Conservation (phyloP, 148 eudicot genomes). For the Arbutus unedo region DNA sequence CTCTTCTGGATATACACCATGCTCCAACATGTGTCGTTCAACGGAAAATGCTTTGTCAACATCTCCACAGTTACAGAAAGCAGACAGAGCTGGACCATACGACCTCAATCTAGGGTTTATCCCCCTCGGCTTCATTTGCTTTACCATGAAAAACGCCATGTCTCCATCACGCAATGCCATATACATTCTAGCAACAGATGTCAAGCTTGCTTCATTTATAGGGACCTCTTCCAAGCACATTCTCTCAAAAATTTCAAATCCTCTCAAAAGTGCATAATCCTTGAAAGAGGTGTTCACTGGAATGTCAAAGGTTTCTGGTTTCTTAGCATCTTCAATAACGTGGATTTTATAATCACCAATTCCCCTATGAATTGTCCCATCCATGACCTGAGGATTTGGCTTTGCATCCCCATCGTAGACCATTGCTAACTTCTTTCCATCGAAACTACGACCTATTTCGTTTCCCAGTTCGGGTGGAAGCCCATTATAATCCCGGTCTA, state of each 20-base stretch:
- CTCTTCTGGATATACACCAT: constrained; percentile 81
- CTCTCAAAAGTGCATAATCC: constrained; percentile 59
- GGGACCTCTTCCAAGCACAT: constrained; percentile 60
- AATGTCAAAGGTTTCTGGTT: constrained; percentile 35
- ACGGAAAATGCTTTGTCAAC: constrained; percentile 72
- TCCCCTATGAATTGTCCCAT: constrained; percentile 22
- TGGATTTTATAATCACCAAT: constrained; percentile 15
- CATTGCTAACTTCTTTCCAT: neutral
- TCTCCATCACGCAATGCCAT: constrained; percentile 79
- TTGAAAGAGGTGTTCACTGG: constrained; percentile 51
- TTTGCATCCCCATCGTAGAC: constrained; percentile 7
- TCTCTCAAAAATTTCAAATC: constrained; percentile 64
- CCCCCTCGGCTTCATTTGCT: constrained; percentile 66
- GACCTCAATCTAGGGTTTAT: constrained; percentile 79
- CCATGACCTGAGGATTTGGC: constrained; percentile 20
- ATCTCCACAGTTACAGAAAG: constrained; percentile 50
- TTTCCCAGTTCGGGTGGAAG: neutral
- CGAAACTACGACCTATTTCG: neutral
- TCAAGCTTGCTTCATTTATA: constrained; percentile 83
- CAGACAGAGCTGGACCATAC: constrained; percentile 77
- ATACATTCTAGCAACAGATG: constrained; percentile 87
- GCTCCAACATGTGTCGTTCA: constrained; percentile 77
- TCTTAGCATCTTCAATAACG: constrained; percentile 27
- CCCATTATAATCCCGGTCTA: neutral
- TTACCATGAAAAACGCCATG: constrained; percentile 78